Conservation (phyloP, 345 rosid species). For the Boechera stricta region DNA sequence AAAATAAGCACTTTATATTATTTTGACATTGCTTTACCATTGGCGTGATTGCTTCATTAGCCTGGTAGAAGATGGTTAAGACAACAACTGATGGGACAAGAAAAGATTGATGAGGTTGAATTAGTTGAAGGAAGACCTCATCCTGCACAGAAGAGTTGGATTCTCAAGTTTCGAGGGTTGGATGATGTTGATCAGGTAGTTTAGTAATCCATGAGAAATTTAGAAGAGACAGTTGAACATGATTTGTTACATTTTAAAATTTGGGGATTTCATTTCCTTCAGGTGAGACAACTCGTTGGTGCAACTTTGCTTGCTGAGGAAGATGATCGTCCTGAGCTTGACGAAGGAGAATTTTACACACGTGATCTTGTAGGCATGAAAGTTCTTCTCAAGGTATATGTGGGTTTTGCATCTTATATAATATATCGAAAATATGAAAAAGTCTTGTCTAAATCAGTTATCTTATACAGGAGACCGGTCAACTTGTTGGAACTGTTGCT, state of each 20-base stretch:
- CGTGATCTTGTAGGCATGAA: constrained; percentile 91
- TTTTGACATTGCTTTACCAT: not conserved
- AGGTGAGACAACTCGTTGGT: constrained; percentile 89
- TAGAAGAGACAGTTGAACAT: not conserved
- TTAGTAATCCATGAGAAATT: constrained; percentile 3
- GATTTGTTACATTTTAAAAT: not conserved
- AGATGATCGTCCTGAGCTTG: constrained; percentile 79
- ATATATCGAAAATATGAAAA: not conserved
- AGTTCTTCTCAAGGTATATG: constrained; percentile 63
- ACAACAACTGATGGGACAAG: constrained; percentile 66
- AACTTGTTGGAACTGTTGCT: constrained; percentile 78
- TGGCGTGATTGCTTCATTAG: constrained; percentile 47
- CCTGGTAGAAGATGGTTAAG: constrained; percentile 92
- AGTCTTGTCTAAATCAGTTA: constrained; percentile 1
- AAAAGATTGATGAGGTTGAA: constrained; percentile 71
- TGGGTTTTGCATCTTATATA: not conserved
- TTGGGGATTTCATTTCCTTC: constrained; percentile 25
- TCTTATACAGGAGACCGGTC: constrained; percentile 68
- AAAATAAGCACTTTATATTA: not conserved
- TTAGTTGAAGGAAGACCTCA: constrained; percentile 83
- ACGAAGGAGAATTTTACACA: constrained; percentile 78
- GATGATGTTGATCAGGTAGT: constrained; percentile 72
- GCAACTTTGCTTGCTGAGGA: constrained; percentile 77
- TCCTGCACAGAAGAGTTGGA: constrained; percentile 81
- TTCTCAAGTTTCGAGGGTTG: constrained; percentile 74